phyloP scores from a whole-genome alignment of 148 eudicot species.

The Simmondsia chinensis region DNA sequence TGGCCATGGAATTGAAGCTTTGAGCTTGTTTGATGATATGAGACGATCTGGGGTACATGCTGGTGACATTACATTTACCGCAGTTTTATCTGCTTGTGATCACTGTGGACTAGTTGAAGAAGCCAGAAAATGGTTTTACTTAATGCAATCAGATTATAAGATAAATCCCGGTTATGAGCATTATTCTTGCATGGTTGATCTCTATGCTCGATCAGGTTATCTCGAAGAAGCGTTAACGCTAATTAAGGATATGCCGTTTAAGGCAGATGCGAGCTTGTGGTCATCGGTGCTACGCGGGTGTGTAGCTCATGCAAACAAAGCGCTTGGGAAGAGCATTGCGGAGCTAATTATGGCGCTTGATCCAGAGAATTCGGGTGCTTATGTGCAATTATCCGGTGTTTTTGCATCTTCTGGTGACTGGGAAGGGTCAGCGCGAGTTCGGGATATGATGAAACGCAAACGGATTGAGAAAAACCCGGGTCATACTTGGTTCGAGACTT shows the following conservation, averaged over 20 bases:
- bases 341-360: conserved; percentile 47
- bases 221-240: conserved; percentile 52
- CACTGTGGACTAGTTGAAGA: conserved; percentile 85
- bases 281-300: conserved; percentile 76
- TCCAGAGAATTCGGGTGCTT: conserved; percentile 62
- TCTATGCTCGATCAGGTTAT: conserved; percentile 63
- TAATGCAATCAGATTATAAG: conserved; percentile 50
- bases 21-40: conserved; percentile 59
- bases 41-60: conserved; percentile 32
- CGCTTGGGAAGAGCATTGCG: conserved; percentile 49
- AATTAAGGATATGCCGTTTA: conserved; percentile 44
- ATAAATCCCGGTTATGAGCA: conserved; percentile 68
- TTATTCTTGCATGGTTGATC: conserved; percentile 89
- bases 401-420: conserved; percentile 74
- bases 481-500: conserved; percentile 25
- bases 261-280: conserved; percentile 65
- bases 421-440: conserved; percentile 50
- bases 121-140: conserved; percentile 64
- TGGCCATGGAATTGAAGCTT: conserved; percentile 58
- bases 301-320: conserved; percentile 54
- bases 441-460: conserved; percentile 51
- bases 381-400: conserved; percentile 65
- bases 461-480: conserved; percentile 55
- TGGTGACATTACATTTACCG: conserved; percentile 56
- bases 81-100: conserved; percentile 75